Evolutionary conservation across 768 basidiomycete species (phyloP), one percentile per base, ranked within the genome.

Genomic region (Amanita thiersii): DNA sequence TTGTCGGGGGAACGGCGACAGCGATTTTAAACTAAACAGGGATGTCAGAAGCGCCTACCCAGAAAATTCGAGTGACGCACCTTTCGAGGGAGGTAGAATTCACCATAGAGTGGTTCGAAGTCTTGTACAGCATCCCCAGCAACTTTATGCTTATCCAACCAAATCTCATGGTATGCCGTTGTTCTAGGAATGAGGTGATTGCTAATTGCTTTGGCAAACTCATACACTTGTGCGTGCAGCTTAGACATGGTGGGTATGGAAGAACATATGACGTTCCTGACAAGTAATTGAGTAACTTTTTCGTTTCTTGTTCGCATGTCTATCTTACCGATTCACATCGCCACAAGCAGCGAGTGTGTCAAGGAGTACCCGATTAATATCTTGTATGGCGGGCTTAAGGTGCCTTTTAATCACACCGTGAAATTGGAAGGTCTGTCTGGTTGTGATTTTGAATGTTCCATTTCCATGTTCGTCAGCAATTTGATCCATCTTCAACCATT

Each of bases 331-430:
- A 66, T 93, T 99, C 38, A 97, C 96, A 58, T 99, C 96, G 55
- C 96, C 96, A 57, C 96, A 98, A 17, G 96, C 96, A 37, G 94
- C 96, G 46, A 99, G 78, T 2, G 96, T 97, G 61, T 99, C 96
- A 45, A 99, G 69, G 51, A 97, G 56, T 17, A 73, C 81, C 38
- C 80, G 73, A 65, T 99, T 99, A 60, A 98, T 98, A 41, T 80
- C 89, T 65, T 96, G 93, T 49, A 99, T 97, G 12, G 92, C 87
- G 21, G 87, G 82, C 65, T 98, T 98, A 60, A 99, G 64, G 59
- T 99, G 91, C 48, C 75, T 75, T 71, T 99, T 99, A 69, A 99
- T 90, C 52, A 99, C 88, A 43, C 96, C 96, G 61, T 99, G 96
- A 74, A 96, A 98, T 64, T 99, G 96, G 83, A 98, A 99, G 7